These are phyloP conservation scores for Buddleja alternifolia DNA, from an alignment of 257 asterid genomes.

Conservation along the genomic window DNA sequence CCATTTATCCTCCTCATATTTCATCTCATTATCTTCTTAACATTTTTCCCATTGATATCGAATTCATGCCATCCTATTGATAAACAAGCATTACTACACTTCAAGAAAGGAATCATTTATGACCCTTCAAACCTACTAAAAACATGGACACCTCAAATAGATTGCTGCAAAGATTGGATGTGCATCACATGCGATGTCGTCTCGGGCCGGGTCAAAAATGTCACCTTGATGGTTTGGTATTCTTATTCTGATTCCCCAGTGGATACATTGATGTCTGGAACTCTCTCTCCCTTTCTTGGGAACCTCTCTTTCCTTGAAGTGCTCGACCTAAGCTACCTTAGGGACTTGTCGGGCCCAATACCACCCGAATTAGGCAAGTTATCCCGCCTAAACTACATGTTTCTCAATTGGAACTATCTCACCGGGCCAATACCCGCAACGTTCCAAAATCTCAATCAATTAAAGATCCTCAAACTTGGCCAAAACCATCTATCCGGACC, in stretches of 20 bases:
- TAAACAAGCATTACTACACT: slow-evolving; percentile 53
- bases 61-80: slow-evolving; percentile 57
- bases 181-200: slow-evolving; percentile 52
- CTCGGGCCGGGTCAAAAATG: slow-evolving; percentile 51
- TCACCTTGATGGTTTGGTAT: slow-evolving; percentile 52
- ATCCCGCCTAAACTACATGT: slow-evolving; percentile 31
- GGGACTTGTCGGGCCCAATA: slow-evolving; percentile 47
- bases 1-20: slow-evolving; percentile 32
- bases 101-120: slow-evolving; percentile 47
- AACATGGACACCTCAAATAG: slow-evolving; percentile 60
- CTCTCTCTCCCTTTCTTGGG: slow-evolving; percentile 58
- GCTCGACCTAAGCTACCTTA: slow-evolving; percentile 60
- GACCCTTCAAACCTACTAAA: slow-evolving; percentile 54
- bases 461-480: slow-evolving; percentile 41
- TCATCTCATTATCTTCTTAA: slow-evolving; percentile 29
- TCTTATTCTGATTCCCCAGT: slow-evolving; percentile 33
- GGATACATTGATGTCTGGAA: slow-evolving; percentile 56
- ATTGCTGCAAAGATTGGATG: slow-evolving; percentile 69
- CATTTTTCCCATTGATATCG: slow-evolving; percentile 19
- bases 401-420: slow-evolving; percentile 47
- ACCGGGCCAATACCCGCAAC: slow-evolving; percentile 52
- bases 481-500: slow-evolving; percentile 51
- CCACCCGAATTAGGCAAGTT: slow-evolving; percentile 59
- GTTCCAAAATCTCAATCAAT: slow-evolving; percentile 26
- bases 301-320: slow-evolving; percentile 54